Conservation (phyloP, 257 asterid species). For the Solanum neorickii region DNA sequence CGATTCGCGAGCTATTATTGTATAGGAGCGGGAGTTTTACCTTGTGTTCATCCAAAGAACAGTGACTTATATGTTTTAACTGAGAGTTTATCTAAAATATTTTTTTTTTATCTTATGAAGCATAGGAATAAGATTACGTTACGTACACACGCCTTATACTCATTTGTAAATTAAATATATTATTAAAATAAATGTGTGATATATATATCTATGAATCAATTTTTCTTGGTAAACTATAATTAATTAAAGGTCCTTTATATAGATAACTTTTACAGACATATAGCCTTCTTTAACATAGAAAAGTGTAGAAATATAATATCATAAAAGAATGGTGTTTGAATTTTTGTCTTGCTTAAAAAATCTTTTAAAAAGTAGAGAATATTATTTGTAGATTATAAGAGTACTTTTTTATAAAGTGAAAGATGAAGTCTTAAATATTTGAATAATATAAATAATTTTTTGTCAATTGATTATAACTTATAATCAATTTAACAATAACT, state of each 20-base stretch:
- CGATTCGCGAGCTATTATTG: too few relatives aligned
- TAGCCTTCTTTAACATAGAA: not conserved
- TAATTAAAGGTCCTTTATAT: not conserved
- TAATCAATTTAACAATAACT: not conserved
- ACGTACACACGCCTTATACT: not conserved
- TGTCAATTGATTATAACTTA: not conserved
- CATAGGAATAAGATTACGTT: too few relatives aligned
- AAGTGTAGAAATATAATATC: not conserved
- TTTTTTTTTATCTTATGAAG: too few relatives aligned
- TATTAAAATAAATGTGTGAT: not conserved
- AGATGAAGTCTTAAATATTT: not conserved
- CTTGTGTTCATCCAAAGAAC: rapidly evolving
- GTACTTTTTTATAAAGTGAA: not conserved
- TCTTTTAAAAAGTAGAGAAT: not conserved
- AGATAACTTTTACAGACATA: too few relatives aligned
- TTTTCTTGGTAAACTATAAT: not conserved
- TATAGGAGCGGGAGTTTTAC: too few relatives aligned
- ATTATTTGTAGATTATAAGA: not conserved
- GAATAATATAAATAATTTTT: not conserved
- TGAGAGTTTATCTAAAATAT: not conserved
- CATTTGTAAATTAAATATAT: too few relatives aligned
- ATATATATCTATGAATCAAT: not conserved
- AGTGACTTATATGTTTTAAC: too few relatives aligned
- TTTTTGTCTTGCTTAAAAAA: not conserved
- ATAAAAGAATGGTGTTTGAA: not conserved